Evolutionary conservation across 2,329 filamentous ascomycete species (phyloP), one percentile per base, ranked within the genome.

Genomic region (Fusarium duplospermum): DNA sequence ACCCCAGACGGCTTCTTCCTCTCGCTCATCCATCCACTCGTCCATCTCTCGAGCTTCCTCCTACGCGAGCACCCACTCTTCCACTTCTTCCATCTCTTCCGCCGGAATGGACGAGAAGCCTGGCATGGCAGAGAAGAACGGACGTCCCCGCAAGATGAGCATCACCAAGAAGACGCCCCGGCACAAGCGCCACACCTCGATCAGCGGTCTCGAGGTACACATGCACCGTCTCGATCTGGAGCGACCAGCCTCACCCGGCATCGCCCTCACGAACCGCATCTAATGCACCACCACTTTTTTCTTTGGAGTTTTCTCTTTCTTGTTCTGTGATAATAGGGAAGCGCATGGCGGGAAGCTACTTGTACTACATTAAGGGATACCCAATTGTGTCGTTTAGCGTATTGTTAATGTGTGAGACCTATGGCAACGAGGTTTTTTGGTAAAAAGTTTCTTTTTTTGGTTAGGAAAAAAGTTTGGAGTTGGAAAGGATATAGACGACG

Each of bases 91-190:
- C 45, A 71, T 78, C 62, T 79, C 77, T 0, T 78, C 77, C 2
- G 67, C 68, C 1, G 42, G 62, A 6, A 64, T 67, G n/a, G 77
- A 78, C 22, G 73, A 75, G 7, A 78, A 77, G 72, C 68, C 69
- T 22, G 54, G 66, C 35, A 71, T 67, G 8, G 54, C 68, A 11
- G 76, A 79, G 47, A 77, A 79, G 68, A 76, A 73, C 33, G 70
- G 54, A 0, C 78, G 78, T 4, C 74, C 78, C 14, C 76, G 78
- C 52, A 80, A 80, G 77, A 79, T 80, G 78, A 80, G 78, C 73
- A 52, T 78, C 24, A 78, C 78, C 47, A 70, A 71, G 62, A 78
- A 76, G 62, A 64, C 72, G 6, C 66, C 74, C 14, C 66, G 76
- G 6, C 78, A 80, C 60, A 79, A 75, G 64, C 64, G 77, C 2